Conservation (phyloP, 192 early-diverging fungal genomes). For the Backusella mclennaniae region DNA sequence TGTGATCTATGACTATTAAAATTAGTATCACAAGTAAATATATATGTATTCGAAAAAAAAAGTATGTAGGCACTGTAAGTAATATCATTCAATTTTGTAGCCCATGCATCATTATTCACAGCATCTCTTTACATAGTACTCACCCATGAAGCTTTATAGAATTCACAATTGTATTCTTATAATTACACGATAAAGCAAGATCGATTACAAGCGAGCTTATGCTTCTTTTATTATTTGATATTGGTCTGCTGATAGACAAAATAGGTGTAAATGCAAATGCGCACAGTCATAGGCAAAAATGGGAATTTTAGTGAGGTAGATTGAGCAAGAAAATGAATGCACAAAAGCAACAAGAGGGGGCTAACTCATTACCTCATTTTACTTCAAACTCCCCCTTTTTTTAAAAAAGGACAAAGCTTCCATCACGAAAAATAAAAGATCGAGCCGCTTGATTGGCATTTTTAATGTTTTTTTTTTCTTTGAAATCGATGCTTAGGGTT, state of each 20-base stretch:
- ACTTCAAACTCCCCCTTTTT: neutral
- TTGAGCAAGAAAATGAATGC: no score
- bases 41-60: neutral
- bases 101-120: neutral
- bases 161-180: neutral
- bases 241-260: neutral
- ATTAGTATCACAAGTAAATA: neutral
- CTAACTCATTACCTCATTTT: neutral
- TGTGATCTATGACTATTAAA: neutral
- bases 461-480: neutral
- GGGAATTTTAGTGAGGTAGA: neutral
- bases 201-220: neutral
- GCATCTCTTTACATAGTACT: neutral
- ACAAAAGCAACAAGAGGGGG: neutral
- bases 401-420: neutral
- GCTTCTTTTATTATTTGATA: neutral
- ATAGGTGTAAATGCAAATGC: constrained; percentile 6
- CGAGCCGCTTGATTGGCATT: neutral
- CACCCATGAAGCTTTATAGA: neutral
- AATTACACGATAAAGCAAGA: neutral
- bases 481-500: neutral
- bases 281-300: neutral
- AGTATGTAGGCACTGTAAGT: neutral
- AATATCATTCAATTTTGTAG: neutral
- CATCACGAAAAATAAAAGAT: neutral